Percentiles rank a stretch among this genome's conserved stretches.
Evolutionary conservation across 768 basidiomycete species (phyloP).

Genomic region (Trametes maxima): DNA sequence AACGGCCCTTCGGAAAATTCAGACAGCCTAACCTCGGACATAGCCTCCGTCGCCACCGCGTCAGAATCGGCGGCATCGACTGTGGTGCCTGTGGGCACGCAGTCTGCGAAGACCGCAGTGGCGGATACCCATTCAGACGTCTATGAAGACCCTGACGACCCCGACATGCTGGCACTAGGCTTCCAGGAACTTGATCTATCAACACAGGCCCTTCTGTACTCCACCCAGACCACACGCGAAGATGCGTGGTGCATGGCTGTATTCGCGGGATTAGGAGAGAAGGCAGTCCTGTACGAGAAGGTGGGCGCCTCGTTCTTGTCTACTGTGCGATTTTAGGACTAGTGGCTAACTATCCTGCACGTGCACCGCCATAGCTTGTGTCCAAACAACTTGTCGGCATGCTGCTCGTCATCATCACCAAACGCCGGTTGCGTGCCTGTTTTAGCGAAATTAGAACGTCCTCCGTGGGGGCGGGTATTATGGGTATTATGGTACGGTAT

Average conservation of each 20-base stretch:
- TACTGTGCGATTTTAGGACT: neutral
- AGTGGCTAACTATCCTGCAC: neutral
- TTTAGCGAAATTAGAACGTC: constrained; percentile 57
- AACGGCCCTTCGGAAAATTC: neutral
- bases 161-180: constrained; percentile 73
- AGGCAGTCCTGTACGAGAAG: constrained; percentile 64
- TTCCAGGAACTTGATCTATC: constrained; percentile 85
- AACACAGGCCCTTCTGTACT: constrained; percentile 75
- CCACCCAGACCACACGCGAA: constrained; percentile 60
- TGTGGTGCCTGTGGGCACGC: neutral
- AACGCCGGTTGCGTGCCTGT: constrained; percentile 48
- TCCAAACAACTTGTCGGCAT: constrained; percentile 86
- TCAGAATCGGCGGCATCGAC: neutral
- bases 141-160: constrained; percentile 39
- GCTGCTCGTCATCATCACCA: constrained; percentile 70
- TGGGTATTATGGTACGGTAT: constrained; percentile 70
- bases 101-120: constrained; percentile 13
- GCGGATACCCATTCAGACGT: constrained; percentile 12
- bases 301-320: constrained; percentile 36
- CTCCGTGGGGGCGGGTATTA: constrained; percentile 69
- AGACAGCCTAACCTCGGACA: neutral
- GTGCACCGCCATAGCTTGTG: constrained; percentile 47
- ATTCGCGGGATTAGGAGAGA: constrained; percentile 72
- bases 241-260: constrained; percentile 73
- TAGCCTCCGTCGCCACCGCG: neutral